Evolutionary conservation across 352 stramenopile species (phyloP).

Genomic region (Phytophthora pseudosyringae): DNA sequence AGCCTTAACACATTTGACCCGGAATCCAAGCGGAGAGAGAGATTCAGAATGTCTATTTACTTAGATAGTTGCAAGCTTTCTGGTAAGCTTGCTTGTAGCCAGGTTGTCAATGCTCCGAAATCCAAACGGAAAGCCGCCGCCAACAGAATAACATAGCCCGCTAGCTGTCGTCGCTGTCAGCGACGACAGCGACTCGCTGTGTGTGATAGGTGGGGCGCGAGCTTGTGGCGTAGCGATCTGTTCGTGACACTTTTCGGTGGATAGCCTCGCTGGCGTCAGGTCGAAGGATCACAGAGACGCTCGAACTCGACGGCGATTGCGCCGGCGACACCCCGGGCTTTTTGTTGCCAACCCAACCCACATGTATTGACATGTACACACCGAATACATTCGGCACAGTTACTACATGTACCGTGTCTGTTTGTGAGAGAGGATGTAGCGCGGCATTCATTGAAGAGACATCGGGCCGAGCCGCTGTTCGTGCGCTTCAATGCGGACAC

Average conservation of each 20-base stretch:
- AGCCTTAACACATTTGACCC: no score
- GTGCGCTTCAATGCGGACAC: conserved; percentile 21
- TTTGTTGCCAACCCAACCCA: no score
- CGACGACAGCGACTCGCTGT: no score
- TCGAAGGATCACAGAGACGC: conserved; percentile 20
- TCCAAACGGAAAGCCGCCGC: neutral
- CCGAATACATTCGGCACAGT: conserved; percentile 14
- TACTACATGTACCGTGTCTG: conserved; percentile 16
- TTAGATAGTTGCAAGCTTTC: no score
- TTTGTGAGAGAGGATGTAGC: neutral
- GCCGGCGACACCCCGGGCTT: neutral
- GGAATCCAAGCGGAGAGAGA: no score
- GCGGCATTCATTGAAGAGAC: conserved; percentile 13
- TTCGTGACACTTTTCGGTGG: conserved; percentile 31
- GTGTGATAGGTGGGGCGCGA: neutral
- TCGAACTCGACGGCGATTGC: conserved; percentile 8
- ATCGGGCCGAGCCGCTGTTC: conserved; percentile 1
- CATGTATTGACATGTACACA: neutral
- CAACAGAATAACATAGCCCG: conserved; percentile 1
- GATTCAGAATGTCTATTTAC: no score
- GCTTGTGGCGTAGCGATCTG: conserved; percentile 11
- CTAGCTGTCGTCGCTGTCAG: conserved; percentile 8
- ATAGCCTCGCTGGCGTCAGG: conserved; percentile 36
- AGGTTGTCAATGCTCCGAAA: no score
- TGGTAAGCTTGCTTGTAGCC: no score